Evolutionary conservation across 345 rosid species (phyloP).

Genomic region (Schrenkiella parvula): DNA sequence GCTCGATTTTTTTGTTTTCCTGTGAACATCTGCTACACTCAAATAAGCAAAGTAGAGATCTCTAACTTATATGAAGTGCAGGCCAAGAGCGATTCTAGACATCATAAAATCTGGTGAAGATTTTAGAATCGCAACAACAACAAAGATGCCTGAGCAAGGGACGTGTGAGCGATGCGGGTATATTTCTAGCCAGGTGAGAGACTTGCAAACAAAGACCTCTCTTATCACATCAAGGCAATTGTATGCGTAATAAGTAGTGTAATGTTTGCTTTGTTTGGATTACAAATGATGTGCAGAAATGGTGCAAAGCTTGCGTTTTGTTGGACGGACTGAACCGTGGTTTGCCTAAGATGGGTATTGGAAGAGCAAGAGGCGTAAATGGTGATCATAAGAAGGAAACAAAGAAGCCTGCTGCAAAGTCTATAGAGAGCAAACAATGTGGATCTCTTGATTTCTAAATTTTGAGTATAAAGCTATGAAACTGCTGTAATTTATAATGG

Average conservation of each 20-base stretch:
- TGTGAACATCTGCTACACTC: not conserved
- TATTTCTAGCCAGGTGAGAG: slow-evolving; percentile 85
- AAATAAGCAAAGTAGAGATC: not conserved
- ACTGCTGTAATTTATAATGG: not conserved
- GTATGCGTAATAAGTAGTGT: not conserved
- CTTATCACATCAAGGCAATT: not conserved
- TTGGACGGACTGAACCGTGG: slow-evolving; percentile 90
- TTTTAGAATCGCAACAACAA: slow-evolving; percentile 71
- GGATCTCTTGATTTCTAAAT: slow-evolving; percentile 62
- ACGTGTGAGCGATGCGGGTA: slow-evolving; percentile 90
- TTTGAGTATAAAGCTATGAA: not conserved
- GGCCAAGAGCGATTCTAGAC: slow-evolving; percentile 89
- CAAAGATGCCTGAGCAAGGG: slow-evolving; percentile 98
- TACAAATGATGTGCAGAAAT: slow-evolving; percentile 47
- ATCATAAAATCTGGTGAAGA: slow-evolving; percentile 79
- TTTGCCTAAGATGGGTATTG: slow-evolving; percentile 83
- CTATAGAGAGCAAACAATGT: slow-evolving; percentile 67
- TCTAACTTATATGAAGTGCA: slow-evolving; percentile 29
- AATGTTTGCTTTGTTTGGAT: not conserved
- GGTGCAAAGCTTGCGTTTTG: slow-evolving; percentile 94
- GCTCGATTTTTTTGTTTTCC: not conserved
- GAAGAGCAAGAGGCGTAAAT: slow-evolving; percentile 45
- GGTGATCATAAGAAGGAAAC: slow-evolving; percentile 36
- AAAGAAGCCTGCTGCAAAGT: slow-evolving; percentile 26
- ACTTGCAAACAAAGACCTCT: not conserved